Base-by-base conservation (phyloP, 106 monocot genomes). In the Iris macrosiphon region DNA sequence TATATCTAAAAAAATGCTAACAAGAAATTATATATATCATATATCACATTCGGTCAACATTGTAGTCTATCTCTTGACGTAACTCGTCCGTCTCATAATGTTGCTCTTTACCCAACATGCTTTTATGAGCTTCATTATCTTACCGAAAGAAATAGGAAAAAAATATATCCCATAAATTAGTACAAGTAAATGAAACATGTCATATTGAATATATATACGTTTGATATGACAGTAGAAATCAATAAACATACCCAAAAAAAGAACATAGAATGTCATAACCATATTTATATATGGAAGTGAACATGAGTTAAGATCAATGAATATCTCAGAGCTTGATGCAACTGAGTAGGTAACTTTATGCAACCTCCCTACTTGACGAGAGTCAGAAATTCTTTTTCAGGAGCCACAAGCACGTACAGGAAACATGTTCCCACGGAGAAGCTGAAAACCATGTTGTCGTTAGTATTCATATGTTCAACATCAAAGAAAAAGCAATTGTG, bases 21-120 rank as follows among this genome's bases (percentile, higher is more conserved):
- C 29, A n/a, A 18, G 13, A 50, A 14, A 28, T 50, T 25, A 28
- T 14, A 52, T 30, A 53, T 19, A 33, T 53, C 31, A 30, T 2
- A 57, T 85, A 95, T 89, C 95, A 95, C 69, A 82, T 85, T 60
- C 85, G 95, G 18, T 95, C 95, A 63, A 85, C 81, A 69, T 79
- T 61, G 57, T 95, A 95, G 32, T 95, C 89, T 89, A 95, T 95
- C 47, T 85, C 85, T 8, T 67, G 71, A 31, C 53, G 69, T 89
- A 95, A 89, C 52, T 89, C 79, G 30, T 85, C 85, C 11, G 89
- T 77, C 54, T 82, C 82, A 57, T 64, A 52, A 21, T 55, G 55
- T 11, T 53, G 53, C 22, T 88, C 83, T 24, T 62, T 22, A 60
- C 47, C 54, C 6, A 56, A 51, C 23, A 63, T 57, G 59, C 64